phyloP scores from a whole-genome alignment of 2,329 filamentous ascomycete species.

The Alternaria alternata region DNA sequence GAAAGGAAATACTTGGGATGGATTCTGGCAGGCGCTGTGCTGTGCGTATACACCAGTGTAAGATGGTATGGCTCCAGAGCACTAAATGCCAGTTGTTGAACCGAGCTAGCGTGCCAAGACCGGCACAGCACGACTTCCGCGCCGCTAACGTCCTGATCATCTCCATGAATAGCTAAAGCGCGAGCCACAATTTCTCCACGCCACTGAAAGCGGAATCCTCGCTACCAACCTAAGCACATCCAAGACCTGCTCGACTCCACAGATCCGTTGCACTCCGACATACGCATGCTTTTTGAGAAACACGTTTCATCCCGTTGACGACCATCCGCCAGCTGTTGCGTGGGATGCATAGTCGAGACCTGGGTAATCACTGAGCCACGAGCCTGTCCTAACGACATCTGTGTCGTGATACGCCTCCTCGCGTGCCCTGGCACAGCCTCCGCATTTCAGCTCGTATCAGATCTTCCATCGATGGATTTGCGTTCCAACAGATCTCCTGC shows the following conservation, averaged over 20 bases:
- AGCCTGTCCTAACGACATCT: not conserved
- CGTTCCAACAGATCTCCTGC: conserved; percentile 1
- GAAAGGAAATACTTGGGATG: not conserved
- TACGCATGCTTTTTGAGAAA: conserved; percentile 6
- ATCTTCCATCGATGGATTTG: not conserved
- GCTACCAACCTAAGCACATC: not conserved
- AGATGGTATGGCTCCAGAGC: not conserved
- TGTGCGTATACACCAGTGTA: not conserved
- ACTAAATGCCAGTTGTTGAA: not conserved
- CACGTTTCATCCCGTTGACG: conserved; percentile 8
- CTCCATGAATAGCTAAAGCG: conserved; percentile 1
- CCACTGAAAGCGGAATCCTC: not conserved
- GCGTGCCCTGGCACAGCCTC: not conserved
- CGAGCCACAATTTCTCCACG: not conserved
- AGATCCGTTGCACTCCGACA: not conserved
- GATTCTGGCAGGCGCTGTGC: not conserved
- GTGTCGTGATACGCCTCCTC: conserved; percentile 1
- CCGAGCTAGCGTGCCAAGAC: conserved; percentile 11
- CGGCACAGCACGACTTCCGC: not conserved
- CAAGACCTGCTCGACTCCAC: not conserved
- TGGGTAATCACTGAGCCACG: not conserved
- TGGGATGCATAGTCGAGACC: not conserved
- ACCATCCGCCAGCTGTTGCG: not conserved
- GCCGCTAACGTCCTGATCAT: not conserved
- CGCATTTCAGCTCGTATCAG: not conserved